Evolutionary conservation across 1,284 basidiomycete species (phyloP), one percentile per base, ranked within the genome.

Genomic region (Quambalaria eucalypti): DNA sequence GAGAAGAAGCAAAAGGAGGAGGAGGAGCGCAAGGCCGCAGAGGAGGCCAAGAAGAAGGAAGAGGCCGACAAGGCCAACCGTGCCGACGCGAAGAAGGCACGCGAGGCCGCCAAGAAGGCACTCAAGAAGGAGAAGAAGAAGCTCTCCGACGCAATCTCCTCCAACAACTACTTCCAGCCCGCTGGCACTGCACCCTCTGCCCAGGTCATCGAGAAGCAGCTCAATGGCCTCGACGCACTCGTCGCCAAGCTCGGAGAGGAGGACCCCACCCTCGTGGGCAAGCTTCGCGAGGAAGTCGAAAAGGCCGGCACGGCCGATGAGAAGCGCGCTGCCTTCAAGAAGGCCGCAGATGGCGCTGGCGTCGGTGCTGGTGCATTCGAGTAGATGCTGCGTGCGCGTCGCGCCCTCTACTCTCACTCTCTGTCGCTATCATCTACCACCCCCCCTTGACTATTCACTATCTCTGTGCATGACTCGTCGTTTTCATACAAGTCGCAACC

Each of bases 71-170:
- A 82, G 66, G 79, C 81, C 12, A 26, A 86, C 73, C 76, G 78
- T 48, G 81, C 80, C 56, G 92, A 90, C 48, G 90, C 90, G 23
- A 98, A 98, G 81, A 97, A 97, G 81, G 89, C 88, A n/a, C 81
- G 84, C 65, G 83, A 85, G 65, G 83, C 83, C 23, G 77, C 76
- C 38, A 74, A 73, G 58, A 74, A 74, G 63, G 68, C 68, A 23
- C 59, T 74, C 58, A 74, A 74, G 58, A 71, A 66, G 57, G 66
- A 72, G 52, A 74, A 74, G 64, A 74, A 74, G 64, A 61, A 61
- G 25, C 60, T 74, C 23, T 62, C 78, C 39, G 76, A 77, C 51
- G 74, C 81, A 54, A 78, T 82, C 61, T 76, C 81, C 29, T 66
- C 76, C 19, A 78, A 79, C 74, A 82, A 83, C 78, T 83, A 83